Evolutionary conservation across 176 grass and related monocot species (phyloP).

Genomic region (Tillandsia fasciculata): DNA sequence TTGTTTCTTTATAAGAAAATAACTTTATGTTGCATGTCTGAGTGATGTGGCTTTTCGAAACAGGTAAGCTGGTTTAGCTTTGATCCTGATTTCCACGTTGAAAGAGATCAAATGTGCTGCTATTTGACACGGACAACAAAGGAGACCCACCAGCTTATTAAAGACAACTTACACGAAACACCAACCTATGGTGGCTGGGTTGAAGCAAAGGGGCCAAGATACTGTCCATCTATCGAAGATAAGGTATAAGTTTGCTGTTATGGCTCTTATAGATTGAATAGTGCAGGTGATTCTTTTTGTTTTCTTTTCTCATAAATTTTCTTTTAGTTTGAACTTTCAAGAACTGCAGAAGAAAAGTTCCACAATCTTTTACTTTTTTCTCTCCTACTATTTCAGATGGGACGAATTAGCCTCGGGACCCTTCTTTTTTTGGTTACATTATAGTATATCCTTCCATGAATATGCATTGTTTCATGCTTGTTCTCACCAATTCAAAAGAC

Average conservation of each 20-base stretch:
- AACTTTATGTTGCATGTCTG: not conserved
- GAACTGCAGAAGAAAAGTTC: no score
- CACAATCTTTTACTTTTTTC: no score
- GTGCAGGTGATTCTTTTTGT: no score
- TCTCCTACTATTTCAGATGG: no score
- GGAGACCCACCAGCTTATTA: slow-evolving; percentile 82
- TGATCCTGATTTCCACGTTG: slow-evolving; percentile 77
- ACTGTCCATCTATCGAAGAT: slow-evolving; percentile 94
- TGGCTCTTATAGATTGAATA: not conserved
- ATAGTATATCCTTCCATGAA: not conserved
- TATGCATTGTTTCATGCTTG: no score
- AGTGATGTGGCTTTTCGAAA: slow-evolving; percentile 25
- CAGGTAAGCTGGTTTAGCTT: slow-evolving; percentile 98
- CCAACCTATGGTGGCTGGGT: slow-evolving; percentile 99
- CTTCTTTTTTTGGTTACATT: not conserved
- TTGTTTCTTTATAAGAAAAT: not conserved
- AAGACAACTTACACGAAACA: slow-evolving; percentile 78
- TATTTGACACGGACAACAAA: slow-evolving; percentile 87
- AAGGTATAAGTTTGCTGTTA: slow-evolving; percentile 22
- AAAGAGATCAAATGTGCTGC: slow-evolving; percentile 94
- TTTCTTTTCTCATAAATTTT: no score
- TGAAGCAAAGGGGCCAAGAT: slow-evolving; percentile 93
- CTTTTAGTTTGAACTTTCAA: no score
- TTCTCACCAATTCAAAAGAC: no score
- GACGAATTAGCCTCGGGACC: not conserved